phyloP scores from a whole-genome alignment of 208 protist species.

The Acanthamoeba royreba region DNA sequence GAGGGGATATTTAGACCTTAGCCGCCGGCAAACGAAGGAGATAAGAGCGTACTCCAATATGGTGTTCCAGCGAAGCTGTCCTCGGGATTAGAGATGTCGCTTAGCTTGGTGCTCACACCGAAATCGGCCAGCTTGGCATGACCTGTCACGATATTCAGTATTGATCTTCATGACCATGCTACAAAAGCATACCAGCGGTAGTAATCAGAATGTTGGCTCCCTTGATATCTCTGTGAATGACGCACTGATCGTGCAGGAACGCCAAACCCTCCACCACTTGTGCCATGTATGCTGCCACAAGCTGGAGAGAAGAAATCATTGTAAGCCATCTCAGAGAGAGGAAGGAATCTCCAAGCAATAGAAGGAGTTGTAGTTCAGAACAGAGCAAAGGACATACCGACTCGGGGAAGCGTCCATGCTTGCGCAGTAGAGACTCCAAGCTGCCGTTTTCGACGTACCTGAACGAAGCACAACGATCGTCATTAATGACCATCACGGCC shows the following conservation, averaged over 20 bases:
- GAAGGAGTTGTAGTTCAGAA: background rate
- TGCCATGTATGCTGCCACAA: conserved; percentile 82
- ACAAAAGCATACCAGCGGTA: conserved; percentile 75
- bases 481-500: background rate
- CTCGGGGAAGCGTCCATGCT: conserved; percentile 87
- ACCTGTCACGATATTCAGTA: background rate
- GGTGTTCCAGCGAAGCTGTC: conserved; percentile 84
- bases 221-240: conserved; percentile 88
- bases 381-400: background rate
- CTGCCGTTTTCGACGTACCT: conserved; percentile 86
- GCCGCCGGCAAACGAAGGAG: background rate
- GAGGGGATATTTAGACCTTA: background rate
- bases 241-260: conserved; percentile 86
- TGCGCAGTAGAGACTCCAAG: conserved; percentile 82
- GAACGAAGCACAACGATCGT: background rate
- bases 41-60: conserved; percentile 83
- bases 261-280: conserved; percentile 85
- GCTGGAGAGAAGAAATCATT: background rate
- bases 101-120: conserved; percentile 93
- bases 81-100: conserved; percentile 72
- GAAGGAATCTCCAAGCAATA: background rate
- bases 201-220: conserved; percentile 87
- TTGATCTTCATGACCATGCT: background rate
- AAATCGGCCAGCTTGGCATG: conserved; percentile 96
- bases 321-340: background rate